Base-by-base conservation (phyloP, 495 filamentous ascomycete genomes). In the Hypoxylon trugodes region DNA sequence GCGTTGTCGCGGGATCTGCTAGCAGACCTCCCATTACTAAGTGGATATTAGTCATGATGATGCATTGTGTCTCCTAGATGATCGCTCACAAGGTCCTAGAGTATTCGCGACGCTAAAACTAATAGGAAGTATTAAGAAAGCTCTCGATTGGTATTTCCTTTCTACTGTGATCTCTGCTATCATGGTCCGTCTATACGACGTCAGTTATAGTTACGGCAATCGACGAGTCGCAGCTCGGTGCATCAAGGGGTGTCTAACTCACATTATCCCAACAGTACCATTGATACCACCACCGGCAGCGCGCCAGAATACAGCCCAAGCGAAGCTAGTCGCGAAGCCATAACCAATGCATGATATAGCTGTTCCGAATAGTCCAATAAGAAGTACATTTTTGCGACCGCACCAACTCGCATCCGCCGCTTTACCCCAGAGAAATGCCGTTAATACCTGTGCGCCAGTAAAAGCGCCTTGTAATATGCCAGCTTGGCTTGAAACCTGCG, bases 391-490 rank as follows among this genome's bases (percentile, higher is more conserved):
- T 66, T 89, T 89, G 13, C 89, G 78, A 5, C 89, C 89, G 22
- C 82, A 80, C 78, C 81, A 80, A 53, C 86, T 83, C 0, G 82
- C 81, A 75, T 91, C 88, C 0, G 87, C 85, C 19, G 84, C 79
- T 9, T 87, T 80, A n/a, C 89, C 89, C 89, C 89, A 91, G 9
- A 87, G 73, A 48, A 92, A 87, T 1, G 87, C 88, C 3, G 89
- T 91, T 21, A 87, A 78, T 63, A 90, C 89, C 72, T 92, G 89
- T n/a, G 87, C 87, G 8, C 84, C 87, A 0, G 89, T 87, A 59
- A 91, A 92, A 28, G 82, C 81, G 22, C 85, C 87, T 59, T 88
- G 85, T 43, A 92, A 79, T 24, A 90, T 83, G 36, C 89, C 89
- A 2, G 86, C 88, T 65, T 91, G 89, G 2, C 77, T 81, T 4